Base-by-base conservation (phyloP, 2,329 filamentous ascomycete species). In the Clonostachys rosea region DNA sequence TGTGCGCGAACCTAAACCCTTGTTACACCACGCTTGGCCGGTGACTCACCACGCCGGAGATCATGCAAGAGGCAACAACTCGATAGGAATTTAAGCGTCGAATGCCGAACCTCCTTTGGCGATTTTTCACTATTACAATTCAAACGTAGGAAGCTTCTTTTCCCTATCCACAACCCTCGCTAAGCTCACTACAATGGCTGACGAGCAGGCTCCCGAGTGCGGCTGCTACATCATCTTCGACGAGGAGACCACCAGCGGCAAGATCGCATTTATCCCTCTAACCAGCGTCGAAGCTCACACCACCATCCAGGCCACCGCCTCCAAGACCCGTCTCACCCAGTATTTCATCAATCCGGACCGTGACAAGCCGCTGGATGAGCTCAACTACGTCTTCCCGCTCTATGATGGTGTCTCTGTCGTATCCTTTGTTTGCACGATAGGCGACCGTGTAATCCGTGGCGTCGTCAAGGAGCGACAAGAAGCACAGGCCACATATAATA, bases 371-470 rank as follows among this genome's bases (percentile, higher is more conserved):
- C 53, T 66, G 14, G 52, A 63, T 10, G 64, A 88, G 57, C 74
- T 82, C n/a, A 69, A 71, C 13, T 91, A 91, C 59, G 74, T 75
- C 0, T 90, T 91, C 51, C 87, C 87, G 0, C 70, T 91, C 0
- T 87, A 85, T 52, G 84, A 89, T 57, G 86, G 86, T 10, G 82
- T 87, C 14, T 84, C 80, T 8, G 80, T 91, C 1, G 83, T 85
- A 8, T 74, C 70, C 5, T 91, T 90, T 53, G 76, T 71, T 6
- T 89, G 84, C 63, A 77, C 70, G 13, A 72, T 90, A 42, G 83
- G 76, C 34, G 65, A 73, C 34, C 78, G 81, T 17, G 69, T 79
- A 14, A 79, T 88, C 53, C 70, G 70, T 4, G 86, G 87, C 13
- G 62, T 84, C 12, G 85, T 90, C 40, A 83, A 87, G 58, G 81